Evolutionary conservation across 495 filamentous ascomycete species (phyloP).

Genomic region (Hypoxylon intermedium): DNA sequence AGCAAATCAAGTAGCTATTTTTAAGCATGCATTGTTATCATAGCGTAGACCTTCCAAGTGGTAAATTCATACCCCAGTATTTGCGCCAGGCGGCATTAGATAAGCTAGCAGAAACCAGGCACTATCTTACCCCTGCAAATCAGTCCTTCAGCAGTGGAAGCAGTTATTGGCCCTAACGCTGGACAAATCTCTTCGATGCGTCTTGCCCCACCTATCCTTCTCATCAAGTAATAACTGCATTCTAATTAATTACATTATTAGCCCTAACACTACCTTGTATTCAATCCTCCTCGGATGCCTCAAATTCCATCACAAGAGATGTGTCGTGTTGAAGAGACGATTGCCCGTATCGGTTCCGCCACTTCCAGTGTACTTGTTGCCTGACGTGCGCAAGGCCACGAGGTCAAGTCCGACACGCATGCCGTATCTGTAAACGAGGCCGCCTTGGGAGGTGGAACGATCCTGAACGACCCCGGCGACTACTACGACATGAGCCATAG

Average conservation of each 20-base stretch:
- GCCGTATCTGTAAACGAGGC: background rate
- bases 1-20: too few relatives aligned
- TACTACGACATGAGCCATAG: conserved; percentile 59
- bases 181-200: too few relatives aligned
- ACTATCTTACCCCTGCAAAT: too few relatives aligned
- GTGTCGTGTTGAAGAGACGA: conserved; percentile 63
- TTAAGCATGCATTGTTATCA: too few relatives aligned
- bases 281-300: background rate
- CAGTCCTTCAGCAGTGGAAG: too few relatives aligned
- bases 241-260: background rate
- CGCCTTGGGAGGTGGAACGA: conserved; percentile 42
- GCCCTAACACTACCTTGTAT: background rate
- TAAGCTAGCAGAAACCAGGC: too few relatives aligned
- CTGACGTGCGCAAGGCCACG: conserved; percentile 60
- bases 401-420: conserved; percentile 43
- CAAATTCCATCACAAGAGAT: conserved; percentile 17
- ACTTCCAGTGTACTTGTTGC: conserved; percentile 60
- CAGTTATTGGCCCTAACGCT: too few relatives aligned
- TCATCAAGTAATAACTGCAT: too few relatives aligned
- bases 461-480: conserved; percentile 65
- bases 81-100: too few relatives aligned
- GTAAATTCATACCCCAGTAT: too few relatives aligned
- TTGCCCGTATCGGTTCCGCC: conserved; percentile 64
- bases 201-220: background rate
- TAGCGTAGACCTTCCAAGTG: too few relatives aligned